Percentiles rank a stretch among this genome's conserved stretches.
These are phyloP conservation scores for Salix udensis DNA, from an alignment of 345 rosid species.

Conservation along the genomic window DNA sequence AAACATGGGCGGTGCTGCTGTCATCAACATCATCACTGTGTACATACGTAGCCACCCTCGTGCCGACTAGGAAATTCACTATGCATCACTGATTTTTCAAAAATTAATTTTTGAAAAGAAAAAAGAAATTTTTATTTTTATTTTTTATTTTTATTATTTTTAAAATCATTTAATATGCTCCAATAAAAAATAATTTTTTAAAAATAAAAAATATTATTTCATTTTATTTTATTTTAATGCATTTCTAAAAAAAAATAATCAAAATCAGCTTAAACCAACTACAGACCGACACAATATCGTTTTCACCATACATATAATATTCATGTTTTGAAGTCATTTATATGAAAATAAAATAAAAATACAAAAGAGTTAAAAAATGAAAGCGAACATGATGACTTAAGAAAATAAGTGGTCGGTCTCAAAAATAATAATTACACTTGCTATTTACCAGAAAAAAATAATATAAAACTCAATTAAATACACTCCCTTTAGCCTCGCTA, in stretches of 20 bases:
- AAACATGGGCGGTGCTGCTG: constrained; percentile 33
- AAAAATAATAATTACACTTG: not conserved
- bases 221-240: too few species aligned
- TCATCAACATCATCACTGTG: constrained; percentile 7
- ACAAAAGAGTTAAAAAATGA: not conserved
- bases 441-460: not conserved
- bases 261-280: too few species aligned
- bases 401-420: constrained; percentile 34
- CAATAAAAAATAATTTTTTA: too few species aligned
- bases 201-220: too few species aligned
- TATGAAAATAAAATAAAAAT: not conserved
- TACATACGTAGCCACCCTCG: constrained; percentile 14
- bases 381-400: not conserved
- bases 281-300: not conserved
- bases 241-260: too few species aligned
- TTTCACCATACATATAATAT: not conserved
- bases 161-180: too few species aligned
- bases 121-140: too few species aligned
- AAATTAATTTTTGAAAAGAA: too few species aligned
- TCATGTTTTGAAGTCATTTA: not conserved
- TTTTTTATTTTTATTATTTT: too few species aligned
- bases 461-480: constrained; percentile 10
- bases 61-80: constrained; percentile 18
- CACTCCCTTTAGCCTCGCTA: constrained; percentile 9
- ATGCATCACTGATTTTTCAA: too few species aligned